phyloP scores from a whole-genome alignment of 179 eudicot genomes.

The Drosera spatulata region DNA sequence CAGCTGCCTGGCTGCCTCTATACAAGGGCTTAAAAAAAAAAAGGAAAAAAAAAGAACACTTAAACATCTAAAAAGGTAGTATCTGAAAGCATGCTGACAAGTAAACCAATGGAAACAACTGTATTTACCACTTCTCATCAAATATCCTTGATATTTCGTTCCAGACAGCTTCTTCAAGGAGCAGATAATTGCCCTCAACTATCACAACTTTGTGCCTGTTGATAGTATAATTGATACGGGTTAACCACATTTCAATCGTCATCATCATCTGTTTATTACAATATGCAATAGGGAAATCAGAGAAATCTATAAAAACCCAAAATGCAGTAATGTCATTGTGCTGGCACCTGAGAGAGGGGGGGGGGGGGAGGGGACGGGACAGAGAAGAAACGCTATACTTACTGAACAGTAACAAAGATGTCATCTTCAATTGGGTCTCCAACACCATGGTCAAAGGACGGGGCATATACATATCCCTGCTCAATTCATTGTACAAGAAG shows the following conservation, averaged over 20 bases:
- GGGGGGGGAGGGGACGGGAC: background rate
- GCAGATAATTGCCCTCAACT: slow-evolving; percentile 90
- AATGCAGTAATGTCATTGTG: too few relatives aligned
- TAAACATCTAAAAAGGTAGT: background rate
- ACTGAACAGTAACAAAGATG: slow-evolving; percentile 77
- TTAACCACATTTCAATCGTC: background rate
- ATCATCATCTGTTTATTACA: too few relatives aligned
- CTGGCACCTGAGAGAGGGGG: too few relatives aligned
- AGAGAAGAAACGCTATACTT: slow-evolving; percentile 17
- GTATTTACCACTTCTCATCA: slow-evolving; percentile 78
- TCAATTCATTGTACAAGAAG: background rate
- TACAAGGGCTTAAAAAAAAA: background rate
- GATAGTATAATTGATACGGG: background rate
- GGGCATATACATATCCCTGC: slow-evolving; percentile 88
- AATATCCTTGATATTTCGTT: slow-evolving; percentile 61
- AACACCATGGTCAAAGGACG: slow-evolving; percentile 95
- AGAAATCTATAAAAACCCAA: too few relatives aligned
- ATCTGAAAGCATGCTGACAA: background rate
- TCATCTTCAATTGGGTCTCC: slow-evolving; percentile 98
- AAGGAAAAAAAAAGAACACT: background rate
- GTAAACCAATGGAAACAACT: background rate
- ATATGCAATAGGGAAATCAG: too few relatives aligned
- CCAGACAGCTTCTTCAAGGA: slow-evolving; percentile 74
- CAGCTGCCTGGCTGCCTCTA: background rate
- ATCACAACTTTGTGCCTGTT: slow-evolving; percentile 86